Base-by-base conservation (phyloP, 768 basidiomycete species). In the Xerocomellus intermedius region DNA sequence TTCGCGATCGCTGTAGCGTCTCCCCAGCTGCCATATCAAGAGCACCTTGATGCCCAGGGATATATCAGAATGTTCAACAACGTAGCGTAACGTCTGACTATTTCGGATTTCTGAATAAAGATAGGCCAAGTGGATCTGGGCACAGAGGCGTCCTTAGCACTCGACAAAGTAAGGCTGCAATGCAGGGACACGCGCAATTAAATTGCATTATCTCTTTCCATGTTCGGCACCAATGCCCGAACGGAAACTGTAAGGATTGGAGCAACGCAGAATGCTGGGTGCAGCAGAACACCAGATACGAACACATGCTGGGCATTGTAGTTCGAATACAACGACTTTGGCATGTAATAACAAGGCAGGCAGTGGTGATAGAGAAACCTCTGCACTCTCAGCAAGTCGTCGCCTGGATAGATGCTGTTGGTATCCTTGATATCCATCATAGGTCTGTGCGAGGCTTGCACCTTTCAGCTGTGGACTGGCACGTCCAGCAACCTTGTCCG, bases 221-320 rank as follows among this genome's bases (percentile, higher is more conserved):
- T 30, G n/a, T n/a, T n/a, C n/a, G n/a, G n/a, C n/a, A n/a, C n/a
- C n/a, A n/a, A n/a, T n/a, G 24, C 5, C 24, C 24, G 5, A 24
- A 24, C 24, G 24, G 24, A 24, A 24, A 24, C 24, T 5, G 24
- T 5, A 3, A 24, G 24, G 26, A 6, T 6, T 7, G 26, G 5
- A 26, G 5, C 26, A 26, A 26, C 5, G 26, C 3, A 77, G 56
- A 35, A 78, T 54, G 17, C 55, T 49, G 45, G 71, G 71, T 0
- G 74, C 74, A 16, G 60, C 52, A 0, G 64, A 64, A 49, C 79
- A 68, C 79, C 79, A 80, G 30, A 71, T 60, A 19, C 62, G 56
- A 51, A 78, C 70, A 7, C 54, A 50, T 4, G 35, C 7, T 0
- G 79, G 79, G 38, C 69, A 69, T 10, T 51, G 46, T 8, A 78